A percentile compares a stretch with the other conserved stretches of the same genome.
These are phyloP conservation scores for Salvia miltiorrhiza DNA, from an alignment of 257 asterid genomes.

Conservation along the genomic window DNA sequence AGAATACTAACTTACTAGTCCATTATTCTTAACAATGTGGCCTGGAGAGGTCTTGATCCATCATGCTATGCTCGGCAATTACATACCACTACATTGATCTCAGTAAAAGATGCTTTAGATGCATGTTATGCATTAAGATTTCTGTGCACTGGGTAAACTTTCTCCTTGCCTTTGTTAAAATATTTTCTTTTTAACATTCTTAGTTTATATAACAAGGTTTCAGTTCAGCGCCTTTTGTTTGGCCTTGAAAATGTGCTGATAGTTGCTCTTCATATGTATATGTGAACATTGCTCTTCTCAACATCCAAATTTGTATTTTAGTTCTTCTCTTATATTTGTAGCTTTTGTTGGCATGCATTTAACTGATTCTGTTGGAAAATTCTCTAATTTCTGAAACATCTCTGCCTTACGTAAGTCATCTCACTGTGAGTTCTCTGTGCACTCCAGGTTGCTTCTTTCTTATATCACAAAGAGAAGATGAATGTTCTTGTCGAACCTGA, in stretches of 20 bases:
- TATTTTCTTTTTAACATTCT: background rate
- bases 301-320: background rate
- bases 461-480: conserved; percentile 89
- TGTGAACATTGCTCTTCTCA: conserved; percentile 5
- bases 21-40: background rate
- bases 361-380: background rate
- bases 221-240: background rate
- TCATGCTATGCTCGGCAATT: background rate
- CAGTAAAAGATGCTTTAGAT: background rate
- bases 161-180: conserved; percentile 1
- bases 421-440: conserved; percentile 27
- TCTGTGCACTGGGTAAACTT: background rate
- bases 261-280: background rate
- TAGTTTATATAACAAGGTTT: background rate
- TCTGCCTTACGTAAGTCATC: background rate
- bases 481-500: conserved; percentile 97
- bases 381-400: background rate
- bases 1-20: background rate
- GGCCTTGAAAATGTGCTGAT: conserved; percentile 9
- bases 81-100: background rate
- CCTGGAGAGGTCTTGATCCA: background rate
- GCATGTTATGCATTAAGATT: background rate
- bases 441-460: conserved; percentile 85
- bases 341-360: conserved; percentile 4
- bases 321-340: background rate